Conservation (phyloP, 345 rosid genomes). For the Gossypium longicalyx region DNA sequence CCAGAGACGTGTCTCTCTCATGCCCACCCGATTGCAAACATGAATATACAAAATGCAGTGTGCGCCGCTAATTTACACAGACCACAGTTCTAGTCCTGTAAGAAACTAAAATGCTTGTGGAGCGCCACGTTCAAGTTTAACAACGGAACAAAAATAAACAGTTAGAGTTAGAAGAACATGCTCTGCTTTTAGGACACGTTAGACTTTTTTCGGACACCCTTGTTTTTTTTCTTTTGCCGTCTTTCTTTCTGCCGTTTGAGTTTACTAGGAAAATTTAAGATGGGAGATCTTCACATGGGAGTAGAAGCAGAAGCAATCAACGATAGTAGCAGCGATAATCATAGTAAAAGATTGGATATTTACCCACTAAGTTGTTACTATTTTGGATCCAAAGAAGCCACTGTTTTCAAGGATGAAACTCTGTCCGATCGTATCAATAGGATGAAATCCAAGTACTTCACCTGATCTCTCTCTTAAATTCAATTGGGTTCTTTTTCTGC, state of each 20-base stretch:
- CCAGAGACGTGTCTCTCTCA: background rate
- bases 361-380: constrained; percentile 72
- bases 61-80: background rate
- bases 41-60: background rate
- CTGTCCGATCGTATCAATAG: constrained; percentile 54
- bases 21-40: background rate
- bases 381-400: constrained; percentile 69
- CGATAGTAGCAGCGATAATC: constrained; percentile 9
- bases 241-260: background rate
- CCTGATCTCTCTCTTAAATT: background rate
- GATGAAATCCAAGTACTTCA: constrained; percentile 58
- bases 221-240: background rate
- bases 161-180: background rate
- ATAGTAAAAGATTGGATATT: constrained; percentile 35
- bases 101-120: background rate
- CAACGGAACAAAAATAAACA: background rate
- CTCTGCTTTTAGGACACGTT: constrained; percentile 1
- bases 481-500: background rate
- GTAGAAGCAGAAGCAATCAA: background rate
- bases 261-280: background rate
- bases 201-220: background rate
- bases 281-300: constrained; percentile 7
- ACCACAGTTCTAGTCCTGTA: background rate
- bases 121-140: background rate
- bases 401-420: constrained; percentile 48